phyloP scores from a whole-genome alignment of 257 asterid species.

The Gynochthodes officinalis region DNA sequence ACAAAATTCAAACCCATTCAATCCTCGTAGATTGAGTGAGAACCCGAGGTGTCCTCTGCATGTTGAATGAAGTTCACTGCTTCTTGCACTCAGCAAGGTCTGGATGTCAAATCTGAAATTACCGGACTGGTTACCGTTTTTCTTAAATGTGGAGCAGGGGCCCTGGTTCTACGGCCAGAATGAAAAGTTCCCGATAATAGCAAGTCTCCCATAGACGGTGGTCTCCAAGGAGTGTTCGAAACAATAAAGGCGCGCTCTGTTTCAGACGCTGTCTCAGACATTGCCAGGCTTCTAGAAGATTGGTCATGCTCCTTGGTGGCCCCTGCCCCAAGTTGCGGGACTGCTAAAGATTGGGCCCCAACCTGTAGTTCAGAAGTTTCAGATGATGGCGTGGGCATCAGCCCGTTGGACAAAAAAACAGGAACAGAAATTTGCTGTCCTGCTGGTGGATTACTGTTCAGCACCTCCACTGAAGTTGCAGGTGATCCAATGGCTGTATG shows the following conservation, averaged over 20 bases:
- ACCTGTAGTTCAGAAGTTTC: slow-evolving; percentile 2
- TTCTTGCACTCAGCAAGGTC: neutral
- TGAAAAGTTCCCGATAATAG: slow-evolving; percentile 3
- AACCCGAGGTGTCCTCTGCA: too few species aligned
- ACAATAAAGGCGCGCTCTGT: neutral
- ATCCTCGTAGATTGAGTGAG: too few species aligned
- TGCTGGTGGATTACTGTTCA: neutral
- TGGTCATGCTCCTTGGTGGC: neutral
- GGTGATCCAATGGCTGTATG: neutral
- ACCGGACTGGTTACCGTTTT: slow-evolving; percentile 10
- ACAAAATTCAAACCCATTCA: too few species aligned
- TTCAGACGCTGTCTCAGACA: slow-evolving; percentile 3
- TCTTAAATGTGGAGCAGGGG: slow-evolving; percentile 55
- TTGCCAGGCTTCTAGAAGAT: slow-evolving; percentile 8
- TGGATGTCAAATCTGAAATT: neutral
- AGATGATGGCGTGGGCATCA: neutral
- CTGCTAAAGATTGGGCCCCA: neutral
- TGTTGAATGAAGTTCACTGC: too few species aligned
- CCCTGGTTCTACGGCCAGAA: slow-evolving; percentile 21
- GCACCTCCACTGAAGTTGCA: slow-evolving; percentile 5
- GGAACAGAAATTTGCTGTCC: neutral
- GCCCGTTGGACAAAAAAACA: neutral
- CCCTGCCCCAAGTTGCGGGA: neutral
- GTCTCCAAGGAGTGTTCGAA: neutral
- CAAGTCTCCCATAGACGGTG: neutral